These are phyloP conservation scores for Priceomyces haplophilus DNA, from an alignment of 805 yeast genomes.

Conservation along the genomic window DNA sequence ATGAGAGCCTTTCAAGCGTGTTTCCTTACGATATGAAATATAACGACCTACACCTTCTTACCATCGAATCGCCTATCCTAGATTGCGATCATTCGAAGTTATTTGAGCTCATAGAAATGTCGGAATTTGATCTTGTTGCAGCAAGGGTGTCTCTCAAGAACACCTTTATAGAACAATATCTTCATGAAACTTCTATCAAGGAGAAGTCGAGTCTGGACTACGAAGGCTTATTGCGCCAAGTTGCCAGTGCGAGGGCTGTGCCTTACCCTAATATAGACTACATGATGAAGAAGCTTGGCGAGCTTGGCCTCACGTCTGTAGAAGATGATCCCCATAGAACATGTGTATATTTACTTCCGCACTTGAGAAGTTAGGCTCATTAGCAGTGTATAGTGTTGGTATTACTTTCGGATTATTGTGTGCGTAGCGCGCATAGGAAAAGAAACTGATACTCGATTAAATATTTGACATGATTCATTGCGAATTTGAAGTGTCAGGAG, in stretches of 20 bases:
- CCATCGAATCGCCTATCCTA: conserved; percentile 29
- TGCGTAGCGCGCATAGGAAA: too few relatives aligned
- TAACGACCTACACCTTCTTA: conserved; percentile 23
- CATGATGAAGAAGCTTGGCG: conserved; percentile 20
- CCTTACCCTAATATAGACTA: conserved; percentile 7
- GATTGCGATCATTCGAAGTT: conserved; percentile 22
- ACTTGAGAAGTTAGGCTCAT: neutral
- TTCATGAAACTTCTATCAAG: conserved; percentile 3
- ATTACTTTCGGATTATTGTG: neutral
- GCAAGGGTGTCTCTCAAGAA: conserved; percentile 20
- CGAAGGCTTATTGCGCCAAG: conserved; percentile 15
- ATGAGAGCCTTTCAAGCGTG: conserved; percentile 1
- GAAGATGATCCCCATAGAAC: conserved; percentile 13
- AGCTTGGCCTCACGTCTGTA: conserved; percentile 19
- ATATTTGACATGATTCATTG: too few relatives aligned
- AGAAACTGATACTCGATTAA: too few relatives aligned
- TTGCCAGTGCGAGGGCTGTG: conserved; percentile 3
- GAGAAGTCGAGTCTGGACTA: conserved; percentile 9
- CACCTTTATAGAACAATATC: conserved; percentile 14
- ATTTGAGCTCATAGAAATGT: conserved; percentile 18
- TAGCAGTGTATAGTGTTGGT: neutral
- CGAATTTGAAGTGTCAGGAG: too few relatives aligned
- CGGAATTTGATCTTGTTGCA: conserved; percentile 27
- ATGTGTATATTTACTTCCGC: conserved; percentile 18
- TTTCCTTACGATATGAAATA: conserved; percentile 33